These are phyloP conservation scores for Candida berthetii DNA, from an alignment of 805 yeast genomes.

Conservation along the genomic window DNA sequence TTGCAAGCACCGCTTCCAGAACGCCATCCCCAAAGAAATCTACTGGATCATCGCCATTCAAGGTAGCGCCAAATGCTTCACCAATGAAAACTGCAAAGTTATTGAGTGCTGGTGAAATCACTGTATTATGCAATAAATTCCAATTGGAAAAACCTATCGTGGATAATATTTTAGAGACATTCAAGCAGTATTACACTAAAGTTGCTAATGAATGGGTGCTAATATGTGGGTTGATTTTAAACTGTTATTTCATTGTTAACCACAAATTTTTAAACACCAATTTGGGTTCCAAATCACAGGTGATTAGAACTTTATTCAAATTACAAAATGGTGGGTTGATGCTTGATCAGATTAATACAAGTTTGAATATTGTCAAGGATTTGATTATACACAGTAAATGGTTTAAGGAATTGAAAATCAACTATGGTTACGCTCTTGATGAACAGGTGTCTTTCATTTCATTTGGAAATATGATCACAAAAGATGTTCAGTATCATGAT, in stretches of 20 bases:
- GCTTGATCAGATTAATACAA: slow-evolving; percentile 42
- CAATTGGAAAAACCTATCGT: slow-evolving; percentile 53
- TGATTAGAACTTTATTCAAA: slow-evolving; percentile 43
- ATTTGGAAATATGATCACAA: slow-evolving; percentile 30
- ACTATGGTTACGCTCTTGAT: slow-evolving; percentile 25
- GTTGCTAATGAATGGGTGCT: slow-evolving; percentile 63
- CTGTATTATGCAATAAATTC: slow-evolving; percentile 54
- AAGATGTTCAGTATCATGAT: slow-evolving; percentile 21
- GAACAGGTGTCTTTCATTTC: slow-evolving; percentile 16
- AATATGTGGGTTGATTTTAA: slow-evolving; percentile 59
- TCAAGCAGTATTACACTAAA: slow-evolving; percentile 41
- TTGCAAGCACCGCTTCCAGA: neutral
- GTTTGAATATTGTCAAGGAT: slow-evolving; percentile 47
- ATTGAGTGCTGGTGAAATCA: slow-evolving; percentile 34
- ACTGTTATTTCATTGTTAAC: slow-evolving; percentile 51
- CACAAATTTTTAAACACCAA: slow-evolving; percentile 36
- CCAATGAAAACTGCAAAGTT: slow-evolving; percentile 23
- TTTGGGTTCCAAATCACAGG: slow-evolving; percentile 41
- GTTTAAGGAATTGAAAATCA: slow-evolving; percentile 48
- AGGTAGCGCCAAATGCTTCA: slow-evolving; percentile 1
- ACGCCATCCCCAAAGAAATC: slow-evolving; percentile 1
- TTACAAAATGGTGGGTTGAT: slow-evolving; percentile 48
- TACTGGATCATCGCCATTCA: slow-evolving; percentile 1
- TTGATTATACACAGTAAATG: slow-evolving; percentile 54
- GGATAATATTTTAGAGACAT: slow-evolving; percentile 42